phyloP scores from a whole-genome alignment of 2,329 filamentous ascomycete genomes.

The Fusarium annulatum region DNA sequence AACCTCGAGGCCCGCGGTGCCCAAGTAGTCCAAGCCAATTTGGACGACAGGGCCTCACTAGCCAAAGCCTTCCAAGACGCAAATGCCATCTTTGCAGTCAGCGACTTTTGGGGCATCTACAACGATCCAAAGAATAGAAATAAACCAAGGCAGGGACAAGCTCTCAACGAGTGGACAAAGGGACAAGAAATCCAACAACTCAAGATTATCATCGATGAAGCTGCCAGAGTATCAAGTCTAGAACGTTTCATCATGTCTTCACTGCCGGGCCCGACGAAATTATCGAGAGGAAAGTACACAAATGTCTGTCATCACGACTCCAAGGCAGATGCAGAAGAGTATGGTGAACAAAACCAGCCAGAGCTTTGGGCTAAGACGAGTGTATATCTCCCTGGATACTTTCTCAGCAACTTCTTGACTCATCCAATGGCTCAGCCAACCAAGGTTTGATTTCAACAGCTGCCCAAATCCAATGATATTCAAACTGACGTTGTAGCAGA shows the following conservation, averaged over 20 bases:
- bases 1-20: background rate
- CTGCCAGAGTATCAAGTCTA: background rate
- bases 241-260: conserved; percentile 5
- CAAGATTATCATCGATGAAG: conserved; percentile 8
- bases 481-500: background rate
- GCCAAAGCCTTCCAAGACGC: background rate
- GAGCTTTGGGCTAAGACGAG: conserved; percentile 10
- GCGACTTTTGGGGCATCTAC: conserved; percentile 9
- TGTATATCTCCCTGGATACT: background rate
- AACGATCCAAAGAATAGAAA: background rate
- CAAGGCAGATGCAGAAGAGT: conserved; percentile 2
- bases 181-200: conserved; percentile 2
- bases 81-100: conserved; percentile 1
- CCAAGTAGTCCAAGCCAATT: conserved; percentile 6
- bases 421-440: conserved; percentile 11
- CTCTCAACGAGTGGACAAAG: conserved; percentile 5
- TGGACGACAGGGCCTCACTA: conserved; percentile 3
- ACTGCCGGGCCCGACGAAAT: background rate
- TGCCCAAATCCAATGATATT: background rate
- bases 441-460: background rate
- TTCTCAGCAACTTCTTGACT: background rate
- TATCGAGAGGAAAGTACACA: conserved; percentile 3
- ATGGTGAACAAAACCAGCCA: background rate
- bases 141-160: background rate
- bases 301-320: conserved; percentile 3